Evolutionary conservation across 2,329 filamentous ascomycete genomes (phyloP), one percentile per base, ranked within the genome.

Genomic region (Sclerotinia sclerotiorum): DNA sequence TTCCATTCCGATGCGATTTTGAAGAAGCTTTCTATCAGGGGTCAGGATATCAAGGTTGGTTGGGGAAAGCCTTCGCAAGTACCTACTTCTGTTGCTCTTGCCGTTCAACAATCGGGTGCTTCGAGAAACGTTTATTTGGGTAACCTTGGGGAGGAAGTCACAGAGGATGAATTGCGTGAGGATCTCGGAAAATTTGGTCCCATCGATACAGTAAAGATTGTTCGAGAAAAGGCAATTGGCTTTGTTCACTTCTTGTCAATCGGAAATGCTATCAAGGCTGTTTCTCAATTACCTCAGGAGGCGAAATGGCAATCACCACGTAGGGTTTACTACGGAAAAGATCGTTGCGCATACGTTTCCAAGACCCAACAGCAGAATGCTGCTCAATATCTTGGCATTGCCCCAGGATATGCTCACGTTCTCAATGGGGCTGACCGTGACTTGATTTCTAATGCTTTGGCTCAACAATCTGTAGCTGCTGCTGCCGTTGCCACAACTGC

Each of bases 311-410:
- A 97, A 80, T 87, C 93, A 11, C 95, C 95, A 65, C 91, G 93
- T 73, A 91, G 95, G 65, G 95, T 99, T 15, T 98, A 97, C 85
- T 99, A 99, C 76, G 95, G 95, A 80, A 99, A 99, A 84, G 95
- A 99, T 79, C 88, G 95, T 71, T 99, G 95, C 77, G 95, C 95
- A 24, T 99, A 99, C 76, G 94, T 99, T 65, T 99, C 95, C 69
- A 99, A 99, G 86, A 99, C 95, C 0, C 95, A 99, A 81, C 95
- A 99, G 82, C 95, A 99, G 81, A 99, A 99, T 76, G 95, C 95
- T 10, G 95, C 95, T 46, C 95, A 99, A 81, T 99, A 98, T 79
- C 86, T 99, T 32, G 95, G 95, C 67, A 99, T 99, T 76, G 93
- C 95, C 27, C 95, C 95, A 49, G 94, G 94, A 39, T 97, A 98